Percentiles rank a stretch among this genome's conserved stretches.
phyloP scores from a whole-genome alignment of 805 yeast genomes.

The Candida manassasensis region DNA sequence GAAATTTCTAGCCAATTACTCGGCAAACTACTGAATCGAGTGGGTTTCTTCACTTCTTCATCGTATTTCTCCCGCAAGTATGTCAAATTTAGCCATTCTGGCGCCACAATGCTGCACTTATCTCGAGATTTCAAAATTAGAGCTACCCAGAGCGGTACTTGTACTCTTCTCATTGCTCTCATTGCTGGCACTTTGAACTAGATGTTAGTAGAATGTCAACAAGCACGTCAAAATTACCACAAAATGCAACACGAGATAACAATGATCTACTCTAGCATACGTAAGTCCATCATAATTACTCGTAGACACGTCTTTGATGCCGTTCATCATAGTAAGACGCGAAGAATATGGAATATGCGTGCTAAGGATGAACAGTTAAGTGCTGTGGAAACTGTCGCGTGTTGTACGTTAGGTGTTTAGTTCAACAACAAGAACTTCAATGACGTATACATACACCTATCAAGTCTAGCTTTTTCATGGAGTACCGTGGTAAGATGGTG shows the following conservation, averaged over 20 bases:
- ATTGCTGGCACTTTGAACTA: conserved; percentile 53
- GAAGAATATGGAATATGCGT: too few species aligned
- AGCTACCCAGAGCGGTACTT: conserved; percentile 87
- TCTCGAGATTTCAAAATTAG: conserved; percentile 76
- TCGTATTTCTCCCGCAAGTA: conserved; percentile 55
- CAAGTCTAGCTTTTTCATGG: conserved; percentile 58
- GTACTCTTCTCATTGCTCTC: conserved; percentile 60
- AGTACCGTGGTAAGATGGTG: conserved; percentile 73
- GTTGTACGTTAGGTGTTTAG: not conserved
- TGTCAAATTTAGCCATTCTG: conserved; percentile 69
- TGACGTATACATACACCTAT: conserved; percentile 52
- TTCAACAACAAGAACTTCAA: not conserved
- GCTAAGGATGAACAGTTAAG: too few species aligned
- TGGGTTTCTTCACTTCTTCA: conserved; percentile 55
- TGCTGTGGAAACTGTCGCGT: too few species aligned
- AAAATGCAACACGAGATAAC: too few species aligned
- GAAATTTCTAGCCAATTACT: conserved; percentile 86
- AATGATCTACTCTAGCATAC: too few species aligned
- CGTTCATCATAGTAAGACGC: too few species aligned
- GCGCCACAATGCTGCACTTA: conserved; percentile 81
- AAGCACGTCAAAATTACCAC: too few species aligned
- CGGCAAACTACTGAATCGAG: conserved; percentile 68
- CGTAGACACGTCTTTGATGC: too few species aligned
- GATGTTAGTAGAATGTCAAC: conserved; percentile 17
- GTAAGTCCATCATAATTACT: too few species aligned